A percentile compares a stretch with the other conserved stretches of the same genome.
These are phyloP conservation scores for Macaranga tanarius DNA, from an alignment of 441 rosid species.

Conservation along the genomic window DNA sequence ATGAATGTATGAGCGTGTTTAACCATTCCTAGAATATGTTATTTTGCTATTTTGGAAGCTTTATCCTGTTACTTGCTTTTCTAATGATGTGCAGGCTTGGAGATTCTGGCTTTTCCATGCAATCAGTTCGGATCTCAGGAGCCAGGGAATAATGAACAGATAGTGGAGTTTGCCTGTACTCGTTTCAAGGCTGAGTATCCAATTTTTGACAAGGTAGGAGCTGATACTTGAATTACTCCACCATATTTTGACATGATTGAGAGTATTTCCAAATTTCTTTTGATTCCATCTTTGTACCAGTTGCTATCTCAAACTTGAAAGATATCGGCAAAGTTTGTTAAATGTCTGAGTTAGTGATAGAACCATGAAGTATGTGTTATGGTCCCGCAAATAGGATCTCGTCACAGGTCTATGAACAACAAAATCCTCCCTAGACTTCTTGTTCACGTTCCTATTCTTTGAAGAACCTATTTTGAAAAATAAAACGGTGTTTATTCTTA, in stretches of 20 bases:
- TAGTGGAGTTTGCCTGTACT: slow-evolving; percentile 69
- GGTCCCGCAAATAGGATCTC: no score
- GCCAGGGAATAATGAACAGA: slow-evolving; percentile 78
- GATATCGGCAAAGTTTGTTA: not conserved
- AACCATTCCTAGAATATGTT: not conserved
- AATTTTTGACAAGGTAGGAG: slow-evolving; percentile 68
- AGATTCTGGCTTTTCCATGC: slow-evolving; percentile 95
- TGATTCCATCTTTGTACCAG: not conserved
- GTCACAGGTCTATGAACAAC: no score
- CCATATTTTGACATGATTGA: no score
- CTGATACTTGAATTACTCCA: not conserved
- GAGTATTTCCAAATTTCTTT: not conserved
- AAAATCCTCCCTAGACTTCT: no score
- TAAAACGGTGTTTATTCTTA: no score
- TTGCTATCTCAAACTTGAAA: not conserved
- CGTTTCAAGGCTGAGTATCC: slow-evolving; percentile 93
- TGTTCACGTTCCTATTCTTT: no score
- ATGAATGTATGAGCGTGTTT: not conserved
- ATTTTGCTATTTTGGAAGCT: not conserved
- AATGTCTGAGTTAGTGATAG: not conserved
- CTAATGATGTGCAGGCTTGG: slow-evolving; percentile 53
- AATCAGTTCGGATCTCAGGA: slow-evolving; percentile 91
- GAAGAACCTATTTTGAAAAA: no score
- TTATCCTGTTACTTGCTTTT: not conserved
- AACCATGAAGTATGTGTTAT: not conserved